Conservation (phyloP, 352 stramenopile species). For the Paralagenidium karlingii region DNA sequence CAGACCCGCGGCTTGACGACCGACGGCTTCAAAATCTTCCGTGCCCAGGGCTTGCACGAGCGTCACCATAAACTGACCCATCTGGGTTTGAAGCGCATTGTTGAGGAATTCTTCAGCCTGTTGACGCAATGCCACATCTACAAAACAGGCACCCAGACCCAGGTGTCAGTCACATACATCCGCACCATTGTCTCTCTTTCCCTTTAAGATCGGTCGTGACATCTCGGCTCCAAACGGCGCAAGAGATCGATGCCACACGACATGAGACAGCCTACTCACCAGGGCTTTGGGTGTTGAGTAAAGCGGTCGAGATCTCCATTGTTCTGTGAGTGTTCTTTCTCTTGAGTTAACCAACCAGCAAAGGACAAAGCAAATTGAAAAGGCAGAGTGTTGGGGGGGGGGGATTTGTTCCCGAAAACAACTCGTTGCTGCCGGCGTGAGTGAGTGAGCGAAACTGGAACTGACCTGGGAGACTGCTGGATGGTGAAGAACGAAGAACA, state of each 20-base stretch:
- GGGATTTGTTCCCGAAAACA: no score
- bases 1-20: constrained; percentile 62
- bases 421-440: no score
- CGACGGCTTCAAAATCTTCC: constrained; percentile 65
- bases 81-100: constrained; percentile 29
- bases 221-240: no score
- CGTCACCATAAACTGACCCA: constrained; percentile 24
- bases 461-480: no score
- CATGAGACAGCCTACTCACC: constrained; percentile 13
- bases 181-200: background rate
- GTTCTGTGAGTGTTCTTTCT: background rate
- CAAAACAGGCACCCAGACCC: background rate
- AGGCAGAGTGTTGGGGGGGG: no score
- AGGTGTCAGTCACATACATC: constrained; percentile 1
- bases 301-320: constrained; percentile 73
- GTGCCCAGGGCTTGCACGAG: constrained; percentile 64
- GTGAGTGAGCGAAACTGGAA: no score
- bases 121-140: constrained; percentile 56
- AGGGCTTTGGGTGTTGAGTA: constrained; percentile 70
- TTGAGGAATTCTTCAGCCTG: constrained; percentile 78
- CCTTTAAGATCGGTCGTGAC: no score
- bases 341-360: no score
- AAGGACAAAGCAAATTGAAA: no score
- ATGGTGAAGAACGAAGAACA: no score
- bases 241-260: background rate